phyloP scores from a whole-genome alignment of 345 rosid genomes.

The Sonneratia alba region DNA sequence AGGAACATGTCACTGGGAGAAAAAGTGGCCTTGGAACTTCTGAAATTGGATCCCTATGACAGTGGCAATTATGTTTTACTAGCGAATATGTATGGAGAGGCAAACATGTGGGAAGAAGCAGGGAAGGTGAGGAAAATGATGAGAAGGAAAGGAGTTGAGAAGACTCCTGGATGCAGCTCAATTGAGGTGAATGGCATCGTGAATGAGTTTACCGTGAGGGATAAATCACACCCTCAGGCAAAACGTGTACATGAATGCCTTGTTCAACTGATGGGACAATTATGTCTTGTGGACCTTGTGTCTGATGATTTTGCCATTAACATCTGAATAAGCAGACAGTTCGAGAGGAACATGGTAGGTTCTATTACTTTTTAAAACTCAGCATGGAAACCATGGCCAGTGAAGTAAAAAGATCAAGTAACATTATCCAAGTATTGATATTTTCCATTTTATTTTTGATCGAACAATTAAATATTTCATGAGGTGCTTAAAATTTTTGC shows the following conservation, averaged over 20 bases:
- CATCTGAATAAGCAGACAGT: constrained; percentile 1
- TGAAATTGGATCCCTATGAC: constrained; percentile 67
- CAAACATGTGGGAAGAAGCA: constrained; percentile 67
- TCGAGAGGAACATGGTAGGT: neutral
- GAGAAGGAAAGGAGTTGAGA: constrained; percentile 63
- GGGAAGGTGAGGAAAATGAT: constrained; percentile 51
- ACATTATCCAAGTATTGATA: neutral
- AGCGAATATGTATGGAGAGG: constrained; percentile 65
- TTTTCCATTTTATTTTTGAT: neutral
- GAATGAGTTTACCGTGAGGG: constrained; percentile 61
- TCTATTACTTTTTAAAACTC: neutral
- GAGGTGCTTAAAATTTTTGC: neutral
- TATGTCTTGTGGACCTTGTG: constrained; percentile 17
- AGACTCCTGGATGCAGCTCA: constrained; percentile 73
- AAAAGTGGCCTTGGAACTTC: constrained; percentile 65
- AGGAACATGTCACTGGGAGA: constrained; percentile 54
- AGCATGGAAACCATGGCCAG: neutral
- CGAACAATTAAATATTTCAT: neutral
- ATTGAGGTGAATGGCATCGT: constrained; percentile 57
- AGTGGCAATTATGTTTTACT: constrained; percentile 76
- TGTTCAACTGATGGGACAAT: constrained; percentile 32
- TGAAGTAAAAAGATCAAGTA: neutral
- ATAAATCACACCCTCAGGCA: constrained; percentile 46
- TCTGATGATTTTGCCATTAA: constrained; percentile 8
- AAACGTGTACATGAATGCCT: constrained; percentile 49